Evolutionary conservation across 495 filamentous ascomycete species (phyloP).

Genomic region (Aspergillus sparsus): DNA sequence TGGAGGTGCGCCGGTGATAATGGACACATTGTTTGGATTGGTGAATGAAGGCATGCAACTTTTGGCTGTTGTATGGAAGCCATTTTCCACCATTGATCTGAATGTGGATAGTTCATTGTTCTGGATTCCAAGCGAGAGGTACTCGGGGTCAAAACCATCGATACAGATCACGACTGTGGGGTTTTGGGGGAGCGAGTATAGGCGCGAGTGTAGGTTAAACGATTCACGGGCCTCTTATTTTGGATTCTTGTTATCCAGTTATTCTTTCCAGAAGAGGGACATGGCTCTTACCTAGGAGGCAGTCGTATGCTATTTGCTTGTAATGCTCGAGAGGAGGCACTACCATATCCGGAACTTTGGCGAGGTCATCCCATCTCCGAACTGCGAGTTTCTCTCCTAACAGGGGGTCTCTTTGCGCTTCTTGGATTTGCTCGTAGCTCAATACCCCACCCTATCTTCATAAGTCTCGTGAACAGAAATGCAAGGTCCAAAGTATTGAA

Average conservation of each 20-base stretch:
- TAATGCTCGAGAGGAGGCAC: constrained; percentile 30
- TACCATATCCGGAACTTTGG: constrained; percentile 34
- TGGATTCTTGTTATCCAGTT: not conserved
- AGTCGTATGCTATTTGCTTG: constrained; percentile 25
- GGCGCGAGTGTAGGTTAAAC: not conserved
- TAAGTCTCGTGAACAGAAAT: not conserved
- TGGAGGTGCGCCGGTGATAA: not conserved
- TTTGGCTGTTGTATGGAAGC: not conserved
- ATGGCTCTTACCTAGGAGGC: constrained; percentile 12
- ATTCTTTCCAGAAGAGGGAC: not conserved
- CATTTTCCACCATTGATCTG: not conserved
- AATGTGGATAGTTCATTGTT: not conserved
- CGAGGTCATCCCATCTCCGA: constrained; percentile 42
- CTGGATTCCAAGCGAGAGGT: not conserved
- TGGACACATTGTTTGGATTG: not conserved
- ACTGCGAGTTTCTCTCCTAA: constrained; percentile 37
- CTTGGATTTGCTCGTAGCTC: constrained; percentile 29
- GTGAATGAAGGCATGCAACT: constrained; percentile 3
- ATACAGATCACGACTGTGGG: not conserved
- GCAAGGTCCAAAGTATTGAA: not conserved
- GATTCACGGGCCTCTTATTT: not conserved
- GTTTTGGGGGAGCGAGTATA: not conserved
- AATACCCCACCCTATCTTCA: constrained; percentile 35
- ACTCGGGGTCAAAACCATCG: not conserved
- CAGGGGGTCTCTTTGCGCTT: constrained; percentile 33